Percentiles rank a stretch among this genome's conserved stretches.
Conservation (phyloP, 441 rosid species). For the Arabidopsis hybrid region DNA sequence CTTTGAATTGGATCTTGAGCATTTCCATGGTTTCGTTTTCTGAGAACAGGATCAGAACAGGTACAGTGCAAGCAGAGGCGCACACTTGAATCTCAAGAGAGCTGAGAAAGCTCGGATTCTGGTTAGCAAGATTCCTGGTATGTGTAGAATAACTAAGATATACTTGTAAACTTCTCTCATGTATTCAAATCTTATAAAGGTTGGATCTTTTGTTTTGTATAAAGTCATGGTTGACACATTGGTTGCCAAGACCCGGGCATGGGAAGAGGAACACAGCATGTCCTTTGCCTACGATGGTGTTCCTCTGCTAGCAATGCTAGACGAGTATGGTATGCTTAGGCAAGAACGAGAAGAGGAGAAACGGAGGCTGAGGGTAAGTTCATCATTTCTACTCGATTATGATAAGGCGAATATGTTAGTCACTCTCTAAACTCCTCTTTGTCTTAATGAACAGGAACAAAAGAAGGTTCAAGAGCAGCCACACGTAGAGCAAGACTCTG, state of each 20-base stretch:
- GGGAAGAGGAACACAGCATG: conserved; percentile 84
- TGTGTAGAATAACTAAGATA: conserved; percentile 20
- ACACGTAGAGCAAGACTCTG: conserved; percentile 76
- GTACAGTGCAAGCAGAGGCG: conserved; percentile 95
- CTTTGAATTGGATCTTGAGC: conserved; percentile 4
- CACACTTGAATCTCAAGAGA: conserved; percentile 95
- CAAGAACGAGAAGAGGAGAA: conserved; percentile 98
- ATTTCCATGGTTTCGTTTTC: conserved; percentile 28
- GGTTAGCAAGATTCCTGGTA: conserved; percentile 98
- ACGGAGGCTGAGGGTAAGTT: conserved; percentile 72
- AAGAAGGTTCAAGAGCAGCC: conserved; percentile 89
- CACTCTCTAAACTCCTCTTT: background rate
- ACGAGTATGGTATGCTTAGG: conserved; percentile 94
- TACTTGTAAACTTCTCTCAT: conserved; percentile 9
- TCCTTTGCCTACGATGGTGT: conserved; percentile 86
- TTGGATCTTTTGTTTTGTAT: conserved; percentile 24
- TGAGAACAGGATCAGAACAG: conserved; percentile 89
- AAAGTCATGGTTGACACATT: conserved; percentile 83
- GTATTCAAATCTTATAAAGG: conserved; percentile 16
- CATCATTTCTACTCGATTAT: background rate
- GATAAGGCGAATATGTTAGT: background rate
- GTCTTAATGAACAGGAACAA: conserved; percentile 62
- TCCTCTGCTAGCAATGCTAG: conserved; percentile 92
- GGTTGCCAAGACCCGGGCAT: conserved; percentile 77
- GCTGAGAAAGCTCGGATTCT: conserved; percentile 92